Conservation (phyloP, 345 rosid genomes). For the Dipteronia sinensis region DNA sequence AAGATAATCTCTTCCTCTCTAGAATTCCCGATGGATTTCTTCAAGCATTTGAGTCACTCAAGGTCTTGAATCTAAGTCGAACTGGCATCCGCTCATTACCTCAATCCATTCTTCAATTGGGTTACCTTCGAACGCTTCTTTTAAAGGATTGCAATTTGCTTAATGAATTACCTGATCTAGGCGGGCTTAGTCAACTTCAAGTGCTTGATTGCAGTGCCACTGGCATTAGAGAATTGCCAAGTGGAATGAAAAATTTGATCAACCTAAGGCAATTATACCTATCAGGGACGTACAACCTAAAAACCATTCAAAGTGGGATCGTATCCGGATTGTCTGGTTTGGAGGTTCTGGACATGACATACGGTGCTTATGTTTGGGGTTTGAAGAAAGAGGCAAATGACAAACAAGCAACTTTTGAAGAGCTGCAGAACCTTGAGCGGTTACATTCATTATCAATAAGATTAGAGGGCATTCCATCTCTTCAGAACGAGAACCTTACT, state of each 20-base stretch:
- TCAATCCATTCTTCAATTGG: too few species aligned
- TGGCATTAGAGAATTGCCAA: conserved; percentile 30
- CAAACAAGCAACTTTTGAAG: conserved; percentile 32
- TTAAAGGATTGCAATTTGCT: conserved; percentile 34
- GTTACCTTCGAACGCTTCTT: background rate
- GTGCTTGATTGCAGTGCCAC: conserved; percentile 43
- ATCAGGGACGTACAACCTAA: conserved; percentile 37
- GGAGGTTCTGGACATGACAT: conserved; percentile 48
- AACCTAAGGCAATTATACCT: conserved; percentile 35
- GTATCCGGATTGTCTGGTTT: conserved; percentile 32
- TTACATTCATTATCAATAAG: conserved; percentile 27
- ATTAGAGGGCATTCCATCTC: conserved; percentile 26
- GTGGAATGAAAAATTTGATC: conserved; percentile 31
- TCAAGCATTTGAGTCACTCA: too few species aligned
- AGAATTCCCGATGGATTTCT: too few species aligned
- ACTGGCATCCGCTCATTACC: too few species aligned
- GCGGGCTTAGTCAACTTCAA: conserved; percentile 34
- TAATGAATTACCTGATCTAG: conserved; percentile 33
- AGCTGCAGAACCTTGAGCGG: conserved; percentile 20
- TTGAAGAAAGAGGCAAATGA: conserved; percentile 21
- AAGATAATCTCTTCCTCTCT: too few species aligned
- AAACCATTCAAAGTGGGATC: conserved; percentile 29
- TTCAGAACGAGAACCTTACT: conserved; percentile 17
- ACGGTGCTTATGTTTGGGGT: conserved; percentile 37
- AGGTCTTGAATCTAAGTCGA: too few species aligned